Percentiles rank a stretch among this genome's conserved stretches.
Conservation (phyloP, 1,284 basidiomycete genomes). For the Porogramme epimiltina region DNA sequence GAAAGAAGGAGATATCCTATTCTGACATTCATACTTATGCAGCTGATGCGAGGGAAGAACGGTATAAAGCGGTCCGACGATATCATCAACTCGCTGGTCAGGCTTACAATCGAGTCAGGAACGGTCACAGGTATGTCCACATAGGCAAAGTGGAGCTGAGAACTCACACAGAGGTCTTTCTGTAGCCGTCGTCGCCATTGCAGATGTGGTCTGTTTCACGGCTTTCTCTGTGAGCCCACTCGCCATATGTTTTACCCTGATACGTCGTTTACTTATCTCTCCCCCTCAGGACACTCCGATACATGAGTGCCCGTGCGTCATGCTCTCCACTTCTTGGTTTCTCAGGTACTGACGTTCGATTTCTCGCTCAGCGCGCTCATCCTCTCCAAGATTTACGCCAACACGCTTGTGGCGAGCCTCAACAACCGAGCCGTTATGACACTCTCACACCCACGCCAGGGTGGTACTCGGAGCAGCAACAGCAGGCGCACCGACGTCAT, state of each 20-base stretch:
- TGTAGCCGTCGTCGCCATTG: constrained; percentile 3
- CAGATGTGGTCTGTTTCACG: constrained; percentile 1
- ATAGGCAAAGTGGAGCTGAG: not conserved
- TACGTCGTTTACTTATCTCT: not conserved
- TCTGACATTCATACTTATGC: not conserved
- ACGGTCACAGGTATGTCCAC: constrained; percentile 17
- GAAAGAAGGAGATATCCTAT: no score
- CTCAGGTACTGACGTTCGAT: no score
- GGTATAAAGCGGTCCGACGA: constrained; percentile 13
- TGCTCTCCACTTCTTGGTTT: not conserved
- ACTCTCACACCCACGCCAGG: no score
- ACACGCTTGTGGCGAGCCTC: constrained; percentile 7
- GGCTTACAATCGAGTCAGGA: constrained; percentile 21
- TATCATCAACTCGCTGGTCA: constrained; percentile 15
- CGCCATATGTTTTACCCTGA: not conserved
- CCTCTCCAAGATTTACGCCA: constrained; percentile 14
- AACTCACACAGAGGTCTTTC: not conserved
- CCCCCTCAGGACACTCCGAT: not conserved
- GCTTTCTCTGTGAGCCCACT: not conserved
- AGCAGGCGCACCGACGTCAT: no score
- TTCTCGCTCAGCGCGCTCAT: constrained; percentile 5
- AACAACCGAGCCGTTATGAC: constrained; percentile 11
- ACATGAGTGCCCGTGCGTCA: constrained; percentile 1
- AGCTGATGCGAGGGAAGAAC: constrained; percentile 11
- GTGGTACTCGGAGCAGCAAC: no score